phyloP scores from a whole-genome alignment of 2,329 filamentous ascomycete species.

The Paecilomyces dactylethromorphus region DNA sequence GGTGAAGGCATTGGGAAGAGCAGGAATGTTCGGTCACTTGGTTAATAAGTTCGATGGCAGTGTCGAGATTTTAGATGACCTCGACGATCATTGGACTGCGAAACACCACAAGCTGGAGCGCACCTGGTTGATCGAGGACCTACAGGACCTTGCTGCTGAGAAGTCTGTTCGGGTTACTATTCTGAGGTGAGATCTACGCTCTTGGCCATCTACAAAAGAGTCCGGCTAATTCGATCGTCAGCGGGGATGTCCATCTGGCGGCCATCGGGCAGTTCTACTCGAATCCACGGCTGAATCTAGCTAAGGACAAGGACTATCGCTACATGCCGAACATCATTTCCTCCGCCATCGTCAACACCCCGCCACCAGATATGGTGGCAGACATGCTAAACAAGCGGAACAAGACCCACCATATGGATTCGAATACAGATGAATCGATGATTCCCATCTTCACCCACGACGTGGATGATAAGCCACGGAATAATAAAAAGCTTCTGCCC shows the following conservation, averaged over 20 bases:
- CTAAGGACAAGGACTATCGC: conserved; percentile 86
- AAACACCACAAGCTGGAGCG: conserved; percentile 90
- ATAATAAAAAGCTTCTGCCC: conserved; percentile 83
- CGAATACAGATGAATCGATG: conserved; percentile 86
- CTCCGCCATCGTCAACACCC: conserved; percentile 88
- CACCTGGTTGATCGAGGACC: conserved; percentile 76
- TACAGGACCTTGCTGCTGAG: conserved; percentile 88
- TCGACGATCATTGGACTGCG: conserved; percentile 97
- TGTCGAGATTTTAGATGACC: conserved; percentile 82
- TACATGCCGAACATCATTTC: conserved; percentile 97
- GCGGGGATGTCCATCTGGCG: conserved; percentile 88
- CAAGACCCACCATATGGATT: conserved; percentile 60
- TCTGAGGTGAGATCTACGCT: conserved; percentile 51
- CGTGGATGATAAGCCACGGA: conserved; percentile 80
- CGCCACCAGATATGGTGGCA: conserved; percentile 78
- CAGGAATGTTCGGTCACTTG: conserved; percentile 70
- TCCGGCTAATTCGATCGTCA: conserved; percentile 21
- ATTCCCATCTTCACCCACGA: conserved; percentile 87
- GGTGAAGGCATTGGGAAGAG: conserved; percentile 78
- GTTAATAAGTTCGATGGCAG: conserved; percentile 88
- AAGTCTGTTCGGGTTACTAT: conserved; percentile 90
- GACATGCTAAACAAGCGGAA: conserved; percentile 92
- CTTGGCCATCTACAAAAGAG: neutral
- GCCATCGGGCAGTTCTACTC: conserved; percentile 94
- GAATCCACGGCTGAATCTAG: conserved; percentile 71